Evolutionary conservation across 225 moss, liverwort and hornwort genomes (phyloP).

Genomic region (Antitrichia curtipendula): DNA sequence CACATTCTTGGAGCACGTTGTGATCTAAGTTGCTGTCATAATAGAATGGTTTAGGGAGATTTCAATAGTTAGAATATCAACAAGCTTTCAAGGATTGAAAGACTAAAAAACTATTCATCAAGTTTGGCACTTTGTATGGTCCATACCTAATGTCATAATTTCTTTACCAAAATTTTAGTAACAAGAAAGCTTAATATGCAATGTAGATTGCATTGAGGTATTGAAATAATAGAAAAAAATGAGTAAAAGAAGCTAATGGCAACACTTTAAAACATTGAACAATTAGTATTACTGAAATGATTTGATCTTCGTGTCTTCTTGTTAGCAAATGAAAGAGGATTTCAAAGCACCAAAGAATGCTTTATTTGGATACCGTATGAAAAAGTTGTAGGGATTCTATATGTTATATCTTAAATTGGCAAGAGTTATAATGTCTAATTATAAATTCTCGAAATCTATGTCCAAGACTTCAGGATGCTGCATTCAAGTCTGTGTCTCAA

Average conservation of each 20-base stretch:
- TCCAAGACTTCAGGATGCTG: background rate
- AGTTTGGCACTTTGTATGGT: background rate
- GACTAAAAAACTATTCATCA: background rate
- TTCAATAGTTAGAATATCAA: background rate
- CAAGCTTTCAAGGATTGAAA: background rate
- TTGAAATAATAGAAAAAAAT: background rate
- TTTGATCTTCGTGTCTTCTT: background rate
- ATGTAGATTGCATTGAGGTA: background rate
- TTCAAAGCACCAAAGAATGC: background rate
- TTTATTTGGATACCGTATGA: background rate
- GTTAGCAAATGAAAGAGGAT: background rate
- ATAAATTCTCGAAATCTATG: background rate
- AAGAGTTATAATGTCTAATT: background rate
- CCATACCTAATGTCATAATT: background rate
- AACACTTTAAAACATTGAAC: background rate
- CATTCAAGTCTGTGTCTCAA: background rate
- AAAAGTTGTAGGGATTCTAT: background rate
- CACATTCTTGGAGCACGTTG: conserved; percentile 17
- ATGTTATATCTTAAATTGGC: background rate
- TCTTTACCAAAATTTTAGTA: background rate
- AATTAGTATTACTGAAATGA: background rate
- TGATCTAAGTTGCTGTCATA: conserved; percentile 7
- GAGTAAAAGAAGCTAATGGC: background rate
- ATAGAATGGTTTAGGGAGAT: background rate
- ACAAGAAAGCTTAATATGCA: background rate